These are phyloP conservation scores for Nidularia pulvinata DNA, from an alignment of 768 basidiomycete species.

Conservation along the genomic window DNA sequence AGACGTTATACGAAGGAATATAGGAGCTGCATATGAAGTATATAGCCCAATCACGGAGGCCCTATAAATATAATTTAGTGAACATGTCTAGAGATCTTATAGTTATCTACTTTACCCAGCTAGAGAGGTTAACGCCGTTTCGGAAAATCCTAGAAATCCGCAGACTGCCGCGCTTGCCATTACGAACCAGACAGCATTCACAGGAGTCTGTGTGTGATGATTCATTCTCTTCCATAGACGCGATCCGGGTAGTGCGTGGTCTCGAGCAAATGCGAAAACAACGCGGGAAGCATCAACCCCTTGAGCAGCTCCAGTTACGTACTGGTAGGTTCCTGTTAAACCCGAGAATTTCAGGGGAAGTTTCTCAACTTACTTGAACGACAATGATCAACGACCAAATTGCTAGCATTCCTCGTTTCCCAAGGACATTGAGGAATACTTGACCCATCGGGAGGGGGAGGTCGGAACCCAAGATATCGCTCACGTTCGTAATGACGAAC, in stretches of 20 bases:
- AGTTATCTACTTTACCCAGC: conserved; percentile 46
- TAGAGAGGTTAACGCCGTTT: conserved; percentile 60
- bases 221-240: conserved; percentile 69
- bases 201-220: conserved; percentile 60
- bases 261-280: conserved; percentile 73
- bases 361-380: conserved; percentile 31
- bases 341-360: not conserved
- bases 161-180: conserved; percentile 54
- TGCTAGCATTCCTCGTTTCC: conserved; percentile 69
- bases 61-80: conserved; percentile 24
- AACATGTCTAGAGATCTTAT: too few relatives aligned
- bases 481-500: conserved; percentile 58
- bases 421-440: conserved; percentile 62
- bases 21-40: conserved; percentile 64
- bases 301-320: conserved; percentile 73
- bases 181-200: conserved; percentile 78
- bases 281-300: conserved; percentile 76
- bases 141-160: conserved; percentile 67
- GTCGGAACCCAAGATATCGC: conserved; percentile 40
- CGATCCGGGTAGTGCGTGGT: conserved; percentile 74
- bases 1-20: conserved; percentile 71
- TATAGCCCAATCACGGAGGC: conserved; percentile 75
- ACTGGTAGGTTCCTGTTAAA: conserved; percentile 31
- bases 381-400: conserved; percentile 75
- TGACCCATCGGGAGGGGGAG: conserved; percentile 75